Percentiles rank a stretch among this genome's conserved stretches.
Conservation (phyloP, 140 eudicot species). For the Bidens hawaiensis region DNA sequence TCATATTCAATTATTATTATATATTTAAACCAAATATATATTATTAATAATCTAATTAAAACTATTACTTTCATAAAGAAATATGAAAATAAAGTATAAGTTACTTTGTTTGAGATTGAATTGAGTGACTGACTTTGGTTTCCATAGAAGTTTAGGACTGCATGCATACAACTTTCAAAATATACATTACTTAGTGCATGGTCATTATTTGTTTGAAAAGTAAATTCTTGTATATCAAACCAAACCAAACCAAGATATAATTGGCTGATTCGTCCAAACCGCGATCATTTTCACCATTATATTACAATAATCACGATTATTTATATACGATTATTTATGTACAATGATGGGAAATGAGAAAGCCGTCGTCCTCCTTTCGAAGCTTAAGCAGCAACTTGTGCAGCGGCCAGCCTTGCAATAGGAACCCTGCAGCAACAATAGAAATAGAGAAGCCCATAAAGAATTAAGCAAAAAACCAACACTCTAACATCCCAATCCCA, state of each 20-base stretch:
- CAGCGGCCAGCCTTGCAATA: conserved; percentile 96
- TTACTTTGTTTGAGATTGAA: too few species aligned
- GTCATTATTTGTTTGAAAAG: conserved; percentile 3
- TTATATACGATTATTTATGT: too few species aligned
- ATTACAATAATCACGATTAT: conserved; percentile 13
- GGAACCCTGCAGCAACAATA: conserved; percentile 68
- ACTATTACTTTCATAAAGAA: too few species aligned
- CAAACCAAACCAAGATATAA: conserved; percentile 4
- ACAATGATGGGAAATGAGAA: conserved; percentile 22
- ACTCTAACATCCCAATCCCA: neutral
- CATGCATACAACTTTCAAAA: too few species aligned
- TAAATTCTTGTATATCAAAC: conserved; percentile 14
- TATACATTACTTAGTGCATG: neutral
- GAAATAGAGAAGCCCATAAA: neutral
- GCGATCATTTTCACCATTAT: conserved; percentile 15
- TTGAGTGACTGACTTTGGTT: too few species aligned
- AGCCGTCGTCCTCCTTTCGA: conserved; percentile 4
- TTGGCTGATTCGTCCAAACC: conserved; percentile 1
- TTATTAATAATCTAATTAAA: too few species aligned
- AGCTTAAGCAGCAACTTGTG: conserved; percentile 61
- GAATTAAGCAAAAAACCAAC: neutral
- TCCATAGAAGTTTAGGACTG: too few species aligned
- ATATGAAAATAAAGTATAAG: too few species aligned
- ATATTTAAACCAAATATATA: too few species aligned
- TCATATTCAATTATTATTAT: too few species aligned